Conservation (phyloP, 2,329 filamentous ascomycete species). For the Ophiostoma quercus region DNA sequence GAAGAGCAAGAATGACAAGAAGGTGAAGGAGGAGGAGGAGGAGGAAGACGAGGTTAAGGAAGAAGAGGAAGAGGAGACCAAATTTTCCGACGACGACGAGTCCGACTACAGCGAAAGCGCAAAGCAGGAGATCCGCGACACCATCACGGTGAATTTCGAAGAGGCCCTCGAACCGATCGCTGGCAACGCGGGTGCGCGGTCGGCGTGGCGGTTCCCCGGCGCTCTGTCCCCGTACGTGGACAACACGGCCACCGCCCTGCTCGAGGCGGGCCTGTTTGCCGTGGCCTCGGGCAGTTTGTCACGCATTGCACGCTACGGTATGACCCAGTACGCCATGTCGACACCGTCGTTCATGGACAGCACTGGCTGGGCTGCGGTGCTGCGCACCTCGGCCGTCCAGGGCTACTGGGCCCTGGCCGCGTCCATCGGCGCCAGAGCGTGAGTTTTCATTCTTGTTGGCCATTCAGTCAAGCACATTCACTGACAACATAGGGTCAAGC, state of each 20-base stretch:
- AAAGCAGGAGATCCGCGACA: background rate
- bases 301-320: background rate
- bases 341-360: conserved; percentile 4
- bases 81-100: background rate
- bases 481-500: conserved; percentile 50
- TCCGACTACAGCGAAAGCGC: background rate
- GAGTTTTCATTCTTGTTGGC: background rate
- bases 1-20: background rate
- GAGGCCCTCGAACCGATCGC: background rate
- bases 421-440: background rate
- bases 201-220: conserved; percentile 20
- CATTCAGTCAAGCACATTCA: background rate
- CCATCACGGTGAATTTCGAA: background rate
- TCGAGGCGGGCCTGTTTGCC: conserved; percentile 16
- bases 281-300: conserved; percentile 15
- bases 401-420: conserved; percentile 5
- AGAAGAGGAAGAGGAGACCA: background rate
- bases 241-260: conserved; percentile 14
- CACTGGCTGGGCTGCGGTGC: background rate
- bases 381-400: background rate
- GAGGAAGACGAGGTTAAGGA: background rate
- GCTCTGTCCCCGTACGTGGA: conserved; percentile 19
- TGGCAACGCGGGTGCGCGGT: background rate
- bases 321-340: background rate
- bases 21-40: background rate